Conservation (phyloP, 176 grass and related monocot genomes). For the Tuctoria greenei region DNA sequence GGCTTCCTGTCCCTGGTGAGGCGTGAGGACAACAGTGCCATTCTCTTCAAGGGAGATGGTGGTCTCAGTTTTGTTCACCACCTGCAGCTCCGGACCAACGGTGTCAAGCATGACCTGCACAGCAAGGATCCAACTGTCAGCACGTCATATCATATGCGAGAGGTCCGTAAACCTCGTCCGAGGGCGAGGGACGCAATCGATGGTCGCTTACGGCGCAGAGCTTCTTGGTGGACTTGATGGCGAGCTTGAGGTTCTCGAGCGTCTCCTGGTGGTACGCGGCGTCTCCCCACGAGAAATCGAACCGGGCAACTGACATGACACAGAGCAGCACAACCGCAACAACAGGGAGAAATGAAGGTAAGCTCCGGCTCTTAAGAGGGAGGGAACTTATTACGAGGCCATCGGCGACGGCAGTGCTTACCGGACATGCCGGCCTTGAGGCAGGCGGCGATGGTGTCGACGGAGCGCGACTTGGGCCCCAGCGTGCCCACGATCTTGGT, state of each 20-base stretch:
- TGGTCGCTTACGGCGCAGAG: slow-evolving; percentile 65
- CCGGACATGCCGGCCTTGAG: slow-evolving; percentile 99
- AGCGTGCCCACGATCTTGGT: slow-evolving; percentile 99
- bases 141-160: too few species aligned
- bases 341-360: background rate
- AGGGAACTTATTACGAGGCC: background rate
- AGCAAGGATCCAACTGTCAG: background rate
- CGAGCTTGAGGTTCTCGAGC: slow-evolving; percentile 87
- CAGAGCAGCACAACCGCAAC: background rate
- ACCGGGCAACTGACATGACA: slow-evolving; percentile 72
- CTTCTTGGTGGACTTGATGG: slow-evolving; percentile 91
- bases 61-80: slow-evolving; percentile 75
- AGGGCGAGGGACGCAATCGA: background rate
- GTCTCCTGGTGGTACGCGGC: slow-evolving; percentile 95
- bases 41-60: slow-evolving; percentile 88
- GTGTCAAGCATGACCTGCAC: slow-evolving; percentile 94
- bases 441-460: slow-evolving; percentile 87
- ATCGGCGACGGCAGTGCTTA: background rate
- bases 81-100: slow-evolving; percentile 88
- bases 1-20: slow-evolving; percentile 67
- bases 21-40: slow-evolving; percentile 70
- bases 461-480: slow-evolving; percentile 85
- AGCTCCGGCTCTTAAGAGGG: background rate
- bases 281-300: slow-evolving; percentile 96
- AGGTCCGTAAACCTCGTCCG: too few species aligned